phyloP scores from a whole-genome alignment of 2,329 filamentous ascomycete species.

The Calonectria pseudoreteaudii region DNA sequence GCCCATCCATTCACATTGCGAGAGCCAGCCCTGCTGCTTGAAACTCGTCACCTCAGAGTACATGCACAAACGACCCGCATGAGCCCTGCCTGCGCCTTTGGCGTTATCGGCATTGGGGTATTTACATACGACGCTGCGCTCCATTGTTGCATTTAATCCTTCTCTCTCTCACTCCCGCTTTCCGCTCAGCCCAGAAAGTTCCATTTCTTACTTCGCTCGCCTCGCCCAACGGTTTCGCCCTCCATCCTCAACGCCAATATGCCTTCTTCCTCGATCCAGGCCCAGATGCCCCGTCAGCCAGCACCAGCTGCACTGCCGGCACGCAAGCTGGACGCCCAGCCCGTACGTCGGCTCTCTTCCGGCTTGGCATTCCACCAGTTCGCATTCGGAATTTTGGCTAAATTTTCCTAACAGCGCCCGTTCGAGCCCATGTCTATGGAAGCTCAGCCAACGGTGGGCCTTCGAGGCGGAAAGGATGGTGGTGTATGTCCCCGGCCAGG shows the following conservation, averaged over 20 bases:
- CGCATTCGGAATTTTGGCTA: neutral
- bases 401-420: slow-evolving; percentile 42
- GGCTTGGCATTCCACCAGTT: slow-evolving; percentile 15
- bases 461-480: slow-evolving; percentile 51
- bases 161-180: slow-evolving; percentile 6
- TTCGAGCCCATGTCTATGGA: slow-evolving; percentile 51
- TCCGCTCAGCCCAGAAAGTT: neutral
- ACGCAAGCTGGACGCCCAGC: slow-evolving; percentile 46
- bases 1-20: slow-evolving; percentile 7
- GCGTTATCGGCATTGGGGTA: slow-evolving; percentile 8
- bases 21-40: slow-evolving; percentile 8
- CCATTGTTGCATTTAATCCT: neutral
- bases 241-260: slow-evolving; percentile 14
- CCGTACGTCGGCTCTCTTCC: slow-evolving; percentile 44
- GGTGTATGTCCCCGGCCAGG: slow-evolving; percentile 44
- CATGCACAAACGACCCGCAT: slow-evolving; percentile 1
- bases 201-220: neutral
- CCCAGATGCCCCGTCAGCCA: slow-evolving; percentile 50
- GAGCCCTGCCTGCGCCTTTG: slow-evolving; percentile 12
- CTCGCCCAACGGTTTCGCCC: neutral
- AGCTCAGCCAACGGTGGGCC: slow-evolving; percentile 35
- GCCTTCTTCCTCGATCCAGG: slow-evolving; percentile 31
- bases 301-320: slow-evolving; percentile 44
- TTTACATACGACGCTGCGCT: slow-evolving; percentile 17
- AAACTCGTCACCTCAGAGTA: slow-evolving; percentile 12